These are phyloP conservation scores for Trichoderma harzianum DNA, from an alignment of 2,329 filamentous ascomycete species.

Conservation along the genomic window DNA sequence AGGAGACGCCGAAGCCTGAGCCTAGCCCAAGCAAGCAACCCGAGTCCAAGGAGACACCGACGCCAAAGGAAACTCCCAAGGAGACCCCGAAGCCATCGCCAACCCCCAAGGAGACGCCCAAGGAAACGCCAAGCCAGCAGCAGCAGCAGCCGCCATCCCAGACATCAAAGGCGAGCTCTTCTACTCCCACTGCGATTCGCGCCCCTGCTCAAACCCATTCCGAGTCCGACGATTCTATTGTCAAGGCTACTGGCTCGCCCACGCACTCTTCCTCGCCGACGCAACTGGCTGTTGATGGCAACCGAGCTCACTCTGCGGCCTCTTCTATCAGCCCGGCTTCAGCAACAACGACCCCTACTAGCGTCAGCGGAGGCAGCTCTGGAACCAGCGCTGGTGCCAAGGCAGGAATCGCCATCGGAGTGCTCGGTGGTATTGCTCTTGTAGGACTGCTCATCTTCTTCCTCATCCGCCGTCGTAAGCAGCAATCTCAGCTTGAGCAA, in stretches of 20 bases:
- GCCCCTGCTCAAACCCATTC: conserved; percentile 21
- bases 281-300: conserved; percentile 13
- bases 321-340: conserved; percentile 23
- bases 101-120: conserved; percentile 19
- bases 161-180: background rate
- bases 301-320: conserved; percentile 23
- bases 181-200: conserved; percentile 9
- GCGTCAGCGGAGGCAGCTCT: background rate
- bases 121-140: conserved; percentile 20
- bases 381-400: conserved; percentile 48
- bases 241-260: conserved; percentile 29
- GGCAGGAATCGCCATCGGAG: conserved; percentile 81
- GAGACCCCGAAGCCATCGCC: conserved; percentile 8
- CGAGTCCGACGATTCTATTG: conserved; percentile 29
- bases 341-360: background rate
- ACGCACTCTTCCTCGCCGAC: background rate
- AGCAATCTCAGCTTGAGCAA: conserved; percentile 52
- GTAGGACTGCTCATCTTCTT: conserved; percentile 69
- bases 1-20: conserved; percentile 5
- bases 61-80: conserved; percentile 19
- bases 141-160: background rate
- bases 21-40: conserved; percentile 16
- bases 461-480: conserved; percentile 66
- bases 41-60: background rate
- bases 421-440: conserved; percentile 65